phyloP scores from a whole-genome alignment of 495 filamentous ascomycete species.

The Aspergillus sclerotiicarbonarius region DNA sequence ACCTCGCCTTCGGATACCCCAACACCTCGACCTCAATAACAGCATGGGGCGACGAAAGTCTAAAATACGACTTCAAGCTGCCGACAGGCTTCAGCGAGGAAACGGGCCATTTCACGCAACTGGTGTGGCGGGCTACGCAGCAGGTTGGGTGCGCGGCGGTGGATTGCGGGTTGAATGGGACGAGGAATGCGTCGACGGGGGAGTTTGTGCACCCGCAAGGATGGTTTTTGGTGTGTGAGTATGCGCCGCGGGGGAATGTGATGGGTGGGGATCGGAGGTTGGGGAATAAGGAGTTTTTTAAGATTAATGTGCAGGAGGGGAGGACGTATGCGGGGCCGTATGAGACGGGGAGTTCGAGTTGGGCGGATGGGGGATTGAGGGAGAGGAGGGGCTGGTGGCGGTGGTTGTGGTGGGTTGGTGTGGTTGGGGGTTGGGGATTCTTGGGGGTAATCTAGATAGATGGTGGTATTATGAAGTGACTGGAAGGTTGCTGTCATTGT shows the following conservation, averaged over 20 bases:
- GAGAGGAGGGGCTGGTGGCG: background rate
- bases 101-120: conserved; percentile 84
- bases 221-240: conserved; percentile 82
- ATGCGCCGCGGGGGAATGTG: conserved; percentile 72
- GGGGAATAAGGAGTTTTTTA: conserved; percentile 48
- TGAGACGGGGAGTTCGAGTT: conserved; percentile 11
- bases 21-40: conserved; percentile 59
- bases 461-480: background rate
- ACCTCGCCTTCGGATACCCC: conserved; percentile 67
- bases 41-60: conserved; percentile 66
- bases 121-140: conserved; percentile 74
- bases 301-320: conserved; percentile 37
- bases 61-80: conserved; percentile 55
- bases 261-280: conserved; percentile 39
- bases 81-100: conserved; percentile 55
- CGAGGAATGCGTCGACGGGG: conserved; percentile 12
- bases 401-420: background rate
- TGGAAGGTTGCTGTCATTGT: conserved; percentile 19
- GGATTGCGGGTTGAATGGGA: conserved; percentile 48
- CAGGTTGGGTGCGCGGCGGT: conserved; percentile 66
- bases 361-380: background rate
- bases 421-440: background rate
- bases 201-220: conserved; percentile 40
- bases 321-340: conserved; percentile 18
- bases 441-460: background rate